Conservation (phyloP, 129 eudicot genomes). For the Flaveria robusta region DNA sequence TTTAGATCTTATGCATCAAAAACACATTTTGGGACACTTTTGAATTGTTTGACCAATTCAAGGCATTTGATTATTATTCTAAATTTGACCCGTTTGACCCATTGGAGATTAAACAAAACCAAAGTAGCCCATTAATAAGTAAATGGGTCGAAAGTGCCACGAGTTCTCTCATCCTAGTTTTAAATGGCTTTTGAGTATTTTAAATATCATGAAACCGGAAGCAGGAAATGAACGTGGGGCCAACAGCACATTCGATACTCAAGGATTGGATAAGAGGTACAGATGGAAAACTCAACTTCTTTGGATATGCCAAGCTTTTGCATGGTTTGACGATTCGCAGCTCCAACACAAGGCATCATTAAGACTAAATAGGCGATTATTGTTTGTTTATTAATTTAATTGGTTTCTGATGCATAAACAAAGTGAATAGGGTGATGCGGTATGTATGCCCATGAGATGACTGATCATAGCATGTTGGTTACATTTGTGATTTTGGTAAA, state of each 20-base stretch:
- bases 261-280: constrained; percentile 83
- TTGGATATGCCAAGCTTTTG: constrained; percentile 90
- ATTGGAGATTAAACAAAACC: not conserved
- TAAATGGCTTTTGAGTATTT: not conserved
- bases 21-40: not conserved
- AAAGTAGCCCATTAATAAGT: not conserved
- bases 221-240: constrained; percentile 78
- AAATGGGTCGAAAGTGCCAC: not conserved
- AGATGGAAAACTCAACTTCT: constrained; percentile 65
- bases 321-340: constrained; percentile 86
- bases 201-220: constrained; percentile 8
- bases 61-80: not conserved
- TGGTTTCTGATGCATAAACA: constrained; percentile 22
- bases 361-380: constrained; percentile 35
- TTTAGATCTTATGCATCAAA: not conserved
- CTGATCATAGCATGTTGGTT: constrained; percentile 31
- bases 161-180: not conserved
- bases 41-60: not conserved
- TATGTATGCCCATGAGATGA: constrained; percentile 35
- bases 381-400: constrained; percentile 18
- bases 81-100: not conserved
- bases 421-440: constrained; percentile 25
- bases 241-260: constrained; percentile 65
- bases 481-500: constrained; percentile 28
- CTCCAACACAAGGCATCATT: constrained; percentile 66